A percentile compares a stretch with the other conserved stretches of the same genome.
Conservation (phyloP, 208 protist species). For the Leishmania tropica region DNA sequence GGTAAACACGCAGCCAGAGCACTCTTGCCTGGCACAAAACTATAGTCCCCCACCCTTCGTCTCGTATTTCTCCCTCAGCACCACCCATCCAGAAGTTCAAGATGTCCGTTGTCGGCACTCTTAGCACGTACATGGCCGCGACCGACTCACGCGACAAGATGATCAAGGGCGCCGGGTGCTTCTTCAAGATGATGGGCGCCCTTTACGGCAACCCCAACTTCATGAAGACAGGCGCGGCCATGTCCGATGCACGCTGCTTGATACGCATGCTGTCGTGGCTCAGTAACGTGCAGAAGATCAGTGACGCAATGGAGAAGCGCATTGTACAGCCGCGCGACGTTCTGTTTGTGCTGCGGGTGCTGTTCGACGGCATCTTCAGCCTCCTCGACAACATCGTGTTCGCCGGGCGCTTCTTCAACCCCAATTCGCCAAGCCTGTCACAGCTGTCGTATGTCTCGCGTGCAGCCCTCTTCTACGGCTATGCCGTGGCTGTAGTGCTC, state of each 20-base stretch:
- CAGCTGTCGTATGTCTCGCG: conserved; percentile 47
- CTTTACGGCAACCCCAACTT: conserved; percentile 40
- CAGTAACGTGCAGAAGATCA: conserved; percentile 67
- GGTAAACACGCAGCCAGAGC: neutral
- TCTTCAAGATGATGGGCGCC: conserved; percentile 67
- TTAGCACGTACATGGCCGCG: conserved; percentile 52
- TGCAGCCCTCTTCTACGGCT: conserved; percentile 69
- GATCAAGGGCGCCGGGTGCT: conserved; percentile 69
- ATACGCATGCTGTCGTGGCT: conserved; percentile 77
- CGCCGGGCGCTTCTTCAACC: conserved; percentile 48
- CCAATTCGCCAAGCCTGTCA: conserved; percentile 23
- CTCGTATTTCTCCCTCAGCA: neutral
- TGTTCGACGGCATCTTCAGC: conserved; percentile 82
- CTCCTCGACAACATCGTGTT: conserved; percentile 82
- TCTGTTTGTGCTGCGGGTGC: conserved; percentile 62
- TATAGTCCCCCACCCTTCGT: neutral
- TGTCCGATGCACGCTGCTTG: conserved; percentile 70
- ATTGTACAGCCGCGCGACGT: conserved; percentile 51
- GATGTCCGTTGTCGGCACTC: conserved; percentile 39
- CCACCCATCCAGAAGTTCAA: conserved; percentile 5
- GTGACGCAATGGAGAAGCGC: conserved; percentile 51
- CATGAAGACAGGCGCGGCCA: conserved; percentile 50
- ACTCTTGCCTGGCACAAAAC: neutral
- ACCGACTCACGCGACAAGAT: conserved; percentile 83
- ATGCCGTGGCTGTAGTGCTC: conserved; percentile 57